Base-by-base conservation (phyloP, 192 early-diverging fungal species). In the Linnemannia exigua region DNA sequence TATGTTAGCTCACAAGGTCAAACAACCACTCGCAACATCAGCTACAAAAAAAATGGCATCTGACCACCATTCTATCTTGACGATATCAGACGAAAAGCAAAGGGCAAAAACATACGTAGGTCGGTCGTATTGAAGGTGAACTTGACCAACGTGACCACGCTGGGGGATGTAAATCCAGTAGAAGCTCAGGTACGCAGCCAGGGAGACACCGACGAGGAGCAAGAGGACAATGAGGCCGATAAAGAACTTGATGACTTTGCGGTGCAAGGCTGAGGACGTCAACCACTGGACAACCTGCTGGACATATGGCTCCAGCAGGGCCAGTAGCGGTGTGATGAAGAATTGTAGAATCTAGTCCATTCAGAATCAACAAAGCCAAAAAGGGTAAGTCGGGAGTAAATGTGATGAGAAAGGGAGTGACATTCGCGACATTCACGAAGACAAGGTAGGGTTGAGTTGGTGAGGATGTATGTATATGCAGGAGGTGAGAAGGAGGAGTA, bases 161-260 rank as follows among this genome's bases (percentile, higher is more conserved):
- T 89, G 81, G 14, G 89, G 89, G 36, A 90, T 81, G 58, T 88
- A 88, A 16, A 88, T 12, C 86, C 79, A 88, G 68, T 90, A 90
- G 76, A 90, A 90, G 22, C 75, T 79, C 22, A 88, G 48, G 52
- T 90, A 90, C 51, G 85, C 76, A 7, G 83, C 35, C 15, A 89
- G 36, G 46, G 89, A 83, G 28, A 87, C 61, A 16, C 75, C 72
- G 20, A 89, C 58, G 14, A 90, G 75, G 0, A 81, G 25, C 8
- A 81, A 35, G 15, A 85, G 38, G 11, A 85, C 84, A 35, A 73
- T 31, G 25, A 79, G 35, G 3, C 79, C 54, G 41, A 90, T 79
- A 66, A 90, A 67, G 52, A 88, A 73, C 68, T 90, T 90, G 41
- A 90, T 74, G 70, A 88, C 63, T 25, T 82, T 74, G 16, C 89